Evolutionary conservation across 2,329 filamentous ascomycete species (phyloP).

Genomic region (Epichloe bromicola): DNA sequence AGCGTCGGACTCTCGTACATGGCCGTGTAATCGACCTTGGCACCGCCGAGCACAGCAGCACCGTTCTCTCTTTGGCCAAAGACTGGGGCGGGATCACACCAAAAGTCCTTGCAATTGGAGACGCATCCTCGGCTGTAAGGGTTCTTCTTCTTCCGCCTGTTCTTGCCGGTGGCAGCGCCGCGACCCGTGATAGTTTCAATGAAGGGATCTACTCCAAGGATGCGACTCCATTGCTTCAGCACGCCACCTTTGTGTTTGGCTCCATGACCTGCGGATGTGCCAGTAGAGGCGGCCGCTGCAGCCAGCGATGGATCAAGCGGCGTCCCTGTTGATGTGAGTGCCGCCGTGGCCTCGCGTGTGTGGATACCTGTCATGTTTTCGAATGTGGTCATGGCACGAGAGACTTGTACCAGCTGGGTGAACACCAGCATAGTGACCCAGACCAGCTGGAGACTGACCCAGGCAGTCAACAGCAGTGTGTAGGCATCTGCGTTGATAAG

Average conservation of each 20-base stretch:
- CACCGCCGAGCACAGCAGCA: constrained; percentile 62
- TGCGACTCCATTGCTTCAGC: constrained; percentile 65
- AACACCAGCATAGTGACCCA: constrained; percentile 97
- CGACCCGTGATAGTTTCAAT: constrained; percentile 82
- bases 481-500: constrained; percentile 72
- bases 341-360: constrained; percentile 47
- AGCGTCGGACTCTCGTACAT: constrained; percentile 76
- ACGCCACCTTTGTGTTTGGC: constrained; percentile 50
- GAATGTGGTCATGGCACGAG: constrained; percentile 86
- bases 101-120: constrained; percentile 93
- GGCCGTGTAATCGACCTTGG: constrained; percentile 70
- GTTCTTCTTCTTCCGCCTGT: constrained; percentile 51
- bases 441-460: constrained; percentile 72
- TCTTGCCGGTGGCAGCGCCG: constrained; percentile 47
- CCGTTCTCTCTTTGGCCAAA: constrained; percentile 66
- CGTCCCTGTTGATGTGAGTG: constrained; percentile 66
- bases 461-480: constrained; percentile 65
- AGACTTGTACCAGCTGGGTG: constrained; percentile 86
- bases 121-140: constrained; percentile 74
- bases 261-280: constrained; percentile 29
- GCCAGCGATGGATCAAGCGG: constrained; percentile 57
- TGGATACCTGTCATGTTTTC: constrained; percentile 85
- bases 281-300: constrained; percentile 30
- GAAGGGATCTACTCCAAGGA: constrained; percentile 87
- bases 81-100: constrained; percentile 76